Evolutionary conservation across 352 stramenopile species (phyloP), one percentile per base, ranked within the genome.

Genomic region (Pythium inflatum): DNA sequence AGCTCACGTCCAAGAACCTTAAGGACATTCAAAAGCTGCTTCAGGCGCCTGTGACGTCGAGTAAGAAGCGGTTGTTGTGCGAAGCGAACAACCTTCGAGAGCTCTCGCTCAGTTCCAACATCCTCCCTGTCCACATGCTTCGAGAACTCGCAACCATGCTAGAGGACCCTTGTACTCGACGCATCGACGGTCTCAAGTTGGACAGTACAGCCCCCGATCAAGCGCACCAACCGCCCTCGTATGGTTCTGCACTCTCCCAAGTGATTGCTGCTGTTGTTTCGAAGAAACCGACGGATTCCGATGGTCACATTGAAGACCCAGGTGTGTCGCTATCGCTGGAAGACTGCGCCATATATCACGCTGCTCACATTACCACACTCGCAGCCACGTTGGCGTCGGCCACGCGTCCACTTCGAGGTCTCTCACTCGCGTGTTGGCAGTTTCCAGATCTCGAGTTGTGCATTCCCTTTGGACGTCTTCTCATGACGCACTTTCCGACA

Each of bases 171-270:
- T 14, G 13, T 9, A 62, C 55, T 16, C 36, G 55, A 38, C 55
- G 55, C 40, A 40, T 62, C 18, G 55, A 62, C 55, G 40, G 36
- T 16, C 55, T 62, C 40, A 25, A 18, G 36, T n/a, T 62, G 14
- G 25, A 51, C 38, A 28, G 28, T 25, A 40, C 40, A 8, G 11
- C 46, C 8, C 55, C 55, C 25, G 25, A 3, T 7, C 3, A 51
- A 22, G 8, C 13, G 13, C 25, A 51, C 11, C 12, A 62, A 9
- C 28, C 40, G 16, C 3, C 36, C 3, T 5, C 14, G 13, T 53
- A 53, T 25, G 22, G 22, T 33, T 13, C 36, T 18, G 12, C 38
- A 1, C 36, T 62, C 25, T 5, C 7, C 22, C 49, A 25, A 16
- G 49, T 56, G 11, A 22, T 22, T 2, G 16, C 8, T 6, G 49